phyloP scores from a whole-genome alignment of 768 basidiomycete species.

The Exsudoporus frostii region DNA sequence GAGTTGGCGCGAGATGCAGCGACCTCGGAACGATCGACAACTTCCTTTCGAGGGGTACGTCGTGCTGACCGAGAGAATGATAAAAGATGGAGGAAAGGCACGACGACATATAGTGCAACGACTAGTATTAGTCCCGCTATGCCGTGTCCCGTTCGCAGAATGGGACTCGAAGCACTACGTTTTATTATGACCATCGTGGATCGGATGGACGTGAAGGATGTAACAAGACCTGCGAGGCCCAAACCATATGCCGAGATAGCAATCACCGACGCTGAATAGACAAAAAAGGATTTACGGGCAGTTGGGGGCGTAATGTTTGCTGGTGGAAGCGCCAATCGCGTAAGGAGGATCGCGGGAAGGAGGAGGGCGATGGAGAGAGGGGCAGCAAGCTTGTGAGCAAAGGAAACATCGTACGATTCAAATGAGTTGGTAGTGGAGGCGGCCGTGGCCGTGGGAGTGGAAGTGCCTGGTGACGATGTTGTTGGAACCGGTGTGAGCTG shows the following conservation, averaged over 20 bases:
- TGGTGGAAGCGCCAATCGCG: slow-evolving; percentile 42
- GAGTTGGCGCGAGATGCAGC: slow-evolving; percentile 36
- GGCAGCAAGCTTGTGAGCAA: slow-evolving; percentile 45
- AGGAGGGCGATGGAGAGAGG: slow-evolving; percentile 48
- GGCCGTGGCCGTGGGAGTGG: slow-evolving; percentile 14
- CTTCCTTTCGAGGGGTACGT: slow-evolving; percentile 16
- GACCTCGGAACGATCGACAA: slow-evolving; percentile 22
- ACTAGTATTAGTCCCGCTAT: slow-evolving; percentile 65
- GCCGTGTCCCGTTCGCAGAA: slow-evolving; percentile 61
- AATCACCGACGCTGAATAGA: slow-evolving; percentile 39
- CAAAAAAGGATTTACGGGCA: slow-evolving; percentile 29
- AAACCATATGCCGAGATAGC: slow-evolving; percentile 50
- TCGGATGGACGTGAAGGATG: slow-evolving; percentile 58
- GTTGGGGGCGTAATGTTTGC: slow-evolving; percentile 20
- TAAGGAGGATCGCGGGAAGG: slow-evolving; percentile 40
- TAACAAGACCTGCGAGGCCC: slow-evolving; percentile 60
- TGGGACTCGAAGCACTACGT: slow-evolving; percentile 29
- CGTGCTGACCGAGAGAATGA: slow-evolving; percentile 13
- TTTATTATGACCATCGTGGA: slow-evolving; percentile 28
- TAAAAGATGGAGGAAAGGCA: slow-evolving; percentile 43
- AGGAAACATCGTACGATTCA: slow-evolving; percentile 40
- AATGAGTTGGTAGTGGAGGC: slow-evolving; percentile 17
- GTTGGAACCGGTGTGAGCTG: slow-evolving; percentile 27
- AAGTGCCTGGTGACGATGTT: slow-evolving; percentile 17
- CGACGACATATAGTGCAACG: slow-evolving; percentile 51